Base-by-base conservation (phyloP, 2,329 filamentous ascomycete species). In the Aaosphaeria pasadenensis region DNA sequence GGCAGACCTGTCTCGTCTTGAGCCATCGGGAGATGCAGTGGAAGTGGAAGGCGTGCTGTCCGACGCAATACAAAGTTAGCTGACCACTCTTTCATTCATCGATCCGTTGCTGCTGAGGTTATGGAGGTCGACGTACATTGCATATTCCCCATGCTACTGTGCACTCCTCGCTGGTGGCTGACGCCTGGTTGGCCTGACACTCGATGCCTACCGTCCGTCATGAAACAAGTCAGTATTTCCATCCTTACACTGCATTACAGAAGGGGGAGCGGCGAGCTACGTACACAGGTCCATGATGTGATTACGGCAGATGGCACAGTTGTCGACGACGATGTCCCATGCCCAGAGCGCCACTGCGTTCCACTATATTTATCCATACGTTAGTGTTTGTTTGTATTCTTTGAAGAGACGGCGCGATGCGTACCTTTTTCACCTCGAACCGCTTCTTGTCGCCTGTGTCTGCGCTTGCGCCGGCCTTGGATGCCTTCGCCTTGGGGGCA, bases 1-100 rank as follows among this genome's bases (percentile, higher is more conserved):
- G 94, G 69, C 94, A 99, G 43, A 99, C 94, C 70, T 97, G 94
- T 68, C 94, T 86, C n/a, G 94, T 96, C 81, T 99, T 99, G 50
- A 99, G 79, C 94, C 94, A 99, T 74, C 94, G 84, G 9, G 94
- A 97, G 69, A 99, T 99, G 78, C 94, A 99, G 77, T 99, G 94
- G 77, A 99, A 99, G 74, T 99, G 94, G 80, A 99, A 99, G 30
- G 94, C 94, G 69, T 99, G 94, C 94, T 99, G 33, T 36, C 3
- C 33, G n/a, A 36, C 17, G 3, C 17, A 24, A 24, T 24, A 24
- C 17, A 24, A n/a, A 36, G n/a, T 36, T 36, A 36, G 33, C 33
- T 36, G 3, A 24, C 17, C 17, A 24, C 3, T 24, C 17, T 24
- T 24, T 24, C 17, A 2, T 24, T 24, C 17, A 24, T 24, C 17